Evolutionary conservation across 306 rosid species (phyloP).

Genomic region (Glycine latifolia): DNA sequence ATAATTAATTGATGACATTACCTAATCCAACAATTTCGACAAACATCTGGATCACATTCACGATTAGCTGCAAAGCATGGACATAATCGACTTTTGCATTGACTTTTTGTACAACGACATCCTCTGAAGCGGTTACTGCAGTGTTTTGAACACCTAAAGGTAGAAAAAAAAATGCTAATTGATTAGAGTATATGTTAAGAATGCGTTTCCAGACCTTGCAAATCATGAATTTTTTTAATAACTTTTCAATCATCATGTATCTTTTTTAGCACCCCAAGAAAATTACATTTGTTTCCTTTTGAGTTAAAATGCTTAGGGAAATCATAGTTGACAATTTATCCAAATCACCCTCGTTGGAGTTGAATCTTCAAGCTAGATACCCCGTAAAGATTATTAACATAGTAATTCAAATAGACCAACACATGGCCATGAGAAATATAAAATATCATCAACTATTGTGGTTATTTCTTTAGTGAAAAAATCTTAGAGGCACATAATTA

Average conservation of each 20-base stretch:
- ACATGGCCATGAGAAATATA: conserved; percentile 24
- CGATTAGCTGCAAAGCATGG: conserved; percentile 93
- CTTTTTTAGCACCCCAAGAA: neutral
- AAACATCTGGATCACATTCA: conserved; percentile 96
- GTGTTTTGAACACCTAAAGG: conserved; percentile 72
- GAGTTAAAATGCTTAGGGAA: neutral
- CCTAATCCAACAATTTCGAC: conserved; percentile 94
- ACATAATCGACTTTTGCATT: conserved; percentile 88
- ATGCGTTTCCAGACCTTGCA: neutral
- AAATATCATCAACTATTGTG: neutral
- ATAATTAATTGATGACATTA: conserved; percentile 37
- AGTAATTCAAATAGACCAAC: conserved; percentile 1
- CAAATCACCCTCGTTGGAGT: neutral
- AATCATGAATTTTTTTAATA: neutral
- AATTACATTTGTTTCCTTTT: neutral
- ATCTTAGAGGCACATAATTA: neutral
- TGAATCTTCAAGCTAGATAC: conserved; percentile 8
- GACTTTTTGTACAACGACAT: conserved; percentile 86
- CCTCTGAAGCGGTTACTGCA: conserved; percentile 90
- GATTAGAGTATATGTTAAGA: conserved; percentile 24
- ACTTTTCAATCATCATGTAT: neutral
- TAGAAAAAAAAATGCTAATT: neutral
- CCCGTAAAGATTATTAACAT: neutral
- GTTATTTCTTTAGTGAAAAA: neutral
- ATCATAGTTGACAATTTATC: neutral